phyloP scores from a whole-genome alignment of 2,329 filamentous ascomycete species.

The Trichoderma sp. region DNA sequence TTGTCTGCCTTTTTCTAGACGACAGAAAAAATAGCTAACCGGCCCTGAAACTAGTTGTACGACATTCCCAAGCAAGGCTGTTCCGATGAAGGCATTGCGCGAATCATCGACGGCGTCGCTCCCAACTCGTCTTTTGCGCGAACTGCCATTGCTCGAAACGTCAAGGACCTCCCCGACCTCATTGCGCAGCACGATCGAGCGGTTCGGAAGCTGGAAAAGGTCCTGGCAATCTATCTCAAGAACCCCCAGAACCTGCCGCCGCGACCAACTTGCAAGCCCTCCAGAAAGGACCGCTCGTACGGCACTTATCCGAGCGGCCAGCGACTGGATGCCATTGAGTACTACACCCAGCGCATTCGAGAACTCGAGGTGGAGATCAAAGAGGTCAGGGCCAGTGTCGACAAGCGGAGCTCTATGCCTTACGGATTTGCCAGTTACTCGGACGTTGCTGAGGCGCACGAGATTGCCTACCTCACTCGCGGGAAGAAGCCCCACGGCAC shows the following conservation, averaged over 20 bases:
- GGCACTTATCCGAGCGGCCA: conserved; percentile 61
- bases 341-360: conserved; percentile 80
- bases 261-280: conserved; percentile 74
- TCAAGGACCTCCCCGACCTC: conserved; percentile 81
- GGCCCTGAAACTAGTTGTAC: conserved; percentile 52
- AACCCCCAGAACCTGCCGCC: conserved; percentile 77
- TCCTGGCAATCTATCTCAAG: conserved; percentile 86
- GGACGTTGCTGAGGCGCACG: conserved; percentile 81
- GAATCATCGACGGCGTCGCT: conserved; percentile 75
- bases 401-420: conserved; percentile 81
- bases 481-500: conserved; percentile 78
- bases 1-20: background rate
- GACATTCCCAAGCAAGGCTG: conserved; percentile 76
- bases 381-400: conserved; percentile 74
- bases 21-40: conserved; percentile 13
- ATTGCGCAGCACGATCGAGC: conserved; percentile 79
- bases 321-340: conserved; percentile 92
- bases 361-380: conserved; percentile 80
- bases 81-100: conserved; percentile 82
- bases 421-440: conserved; percentile 96
- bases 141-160: conserved; percentile 83
- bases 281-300: conserved; percentile 72
- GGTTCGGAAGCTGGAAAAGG: conserved; percentile 77
- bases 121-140: conserved; percentile 75
- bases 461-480: conserved; percentile 76